A percentile compares a stretch with the other conserved stretches of the same genome.
Conservation (phyloP, 2,329 filamentous ascomycete genomes). For the Exophiala bonariae region DNA sequence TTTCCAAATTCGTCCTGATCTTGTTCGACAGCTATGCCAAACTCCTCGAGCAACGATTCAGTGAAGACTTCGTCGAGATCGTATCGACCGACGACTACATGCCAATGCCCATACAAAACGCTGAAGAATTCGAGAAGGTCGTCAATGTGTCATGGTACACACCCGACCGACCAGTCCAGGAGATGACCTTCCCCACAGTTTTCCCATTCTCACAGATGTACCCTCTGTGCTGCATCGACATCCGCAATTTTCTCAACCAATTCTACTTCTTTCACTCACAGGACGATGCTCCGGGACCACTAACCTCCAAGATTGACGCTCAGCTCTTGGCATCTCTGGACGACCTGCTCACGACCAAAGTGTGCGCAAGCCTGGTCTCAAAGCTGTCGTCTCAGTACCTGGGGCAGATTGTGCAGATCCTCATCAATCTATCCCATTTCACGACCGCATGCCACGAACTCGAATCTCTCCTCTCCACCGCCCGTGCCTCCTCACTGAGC, state of each 20-base stretch:
- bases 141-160: slow-evolving; percentile 95
- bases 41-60: slow-evolving; percentile 85
- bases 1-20: slow-evolving; percentile 82
- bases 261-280: slow-evolving; percentile 98
- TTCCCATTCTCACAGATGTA: slow-evolving; percentile 99
- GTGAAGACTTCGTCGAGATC: slow-evolving; percentile 91
- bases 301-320: slow-evolving; percentile 75
- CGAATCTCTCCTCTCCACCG: slow-evolving; percentile 80
- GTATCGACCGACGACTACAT: slow-evolving; percentile 97
- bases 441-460: slow-evolving; percentile 89
- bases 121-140: slow-evolving; percentile 92
- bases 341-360: slow-evolving; percentile 86
- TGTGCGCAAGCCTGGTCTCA: slow-evolving; percentile 87
- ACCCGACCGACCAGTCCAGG: slow-evolving; percentile 73
- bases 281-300: slow-evolving; percentile 80
- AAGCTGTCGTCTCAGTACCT: slow-evolving; percentile 88
- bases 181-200: slow-evolving; percentile 89
- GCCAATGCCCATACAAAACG: slow-evolving; percentile 94
- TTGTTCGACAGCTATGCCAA: slow-evolving; percentile 94
- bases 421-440: slow-evolving; percentile 97
- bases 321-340: slow-evolving; percentile 88
- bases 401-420: slow-evolving; percentile 95
- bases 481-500: slow-evolving; percentile 68
- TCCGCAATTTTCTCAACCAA: slow-evolving; percentile 94
- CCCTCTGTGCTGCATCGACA: slow-evolving; percentile 95